Base-by-base conservation (phyloP, 208 protist genomes). In the Crithidia expoeki region DNA sequence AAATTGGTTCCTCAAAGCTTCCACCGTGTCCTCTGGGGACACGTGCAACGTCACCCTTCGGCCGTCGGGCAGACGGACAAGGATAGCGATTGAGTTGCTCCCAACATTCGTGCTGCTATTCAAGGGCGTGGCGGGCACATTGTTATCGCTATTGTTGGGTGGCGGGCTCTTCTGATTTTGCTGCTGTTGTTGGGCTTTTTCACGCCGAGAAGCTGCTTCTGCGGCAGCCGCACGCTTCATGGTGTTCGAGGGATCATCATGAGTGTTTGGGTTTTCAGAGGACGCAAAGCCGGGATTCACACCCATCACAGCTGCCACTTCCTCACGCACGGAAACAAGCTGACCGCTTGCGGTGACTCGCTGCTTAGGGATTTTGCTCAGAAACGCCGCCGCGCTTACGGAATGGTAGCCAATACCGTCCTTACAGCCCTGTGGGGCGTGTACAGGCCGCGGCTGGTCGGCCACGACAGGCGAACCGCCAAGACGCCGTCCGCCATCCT, bases 51-150 rank as follows among this genome's bases (percentile, higher is more conserved):
- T 79, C 34, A 96, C 69, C 58, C 81, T 86, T 56, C 83, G 59
- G 0, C 92, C 92, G 42, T 61, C 75, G 9, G 90, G 90, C 36
- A 96, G 72, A 16, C 92, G 88, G 19, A 97, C 62, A 21, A 91
- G 77, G 38, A 96, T 25, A 0, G 80, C 82, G 4, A 50, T n/a
- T 11, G 87, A 50, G 65, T 81, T 68, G n/a, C 71, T 71, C 7
- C 81, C 25, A 7, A 69, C 19, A 36, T 76, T 55, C 16, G 51
- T 42, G 59, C 46, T 53, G 42, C 59, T 44, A 25, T 44, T 10
- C 2, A 44, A 28, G 4, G 28, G 42, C 52, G 23, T 36, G 21
- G 47, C 4, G 4, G 36, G 28, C 10, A 10, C 32, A 4, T 33
- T n/a, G 52, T 63, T 4, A 12, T 25, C 12, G 23, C 7, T 49